phyloP scores from a whole-genome alignment of 805 yeast genomes.

The Cyberlindnera japonica region DNA sequence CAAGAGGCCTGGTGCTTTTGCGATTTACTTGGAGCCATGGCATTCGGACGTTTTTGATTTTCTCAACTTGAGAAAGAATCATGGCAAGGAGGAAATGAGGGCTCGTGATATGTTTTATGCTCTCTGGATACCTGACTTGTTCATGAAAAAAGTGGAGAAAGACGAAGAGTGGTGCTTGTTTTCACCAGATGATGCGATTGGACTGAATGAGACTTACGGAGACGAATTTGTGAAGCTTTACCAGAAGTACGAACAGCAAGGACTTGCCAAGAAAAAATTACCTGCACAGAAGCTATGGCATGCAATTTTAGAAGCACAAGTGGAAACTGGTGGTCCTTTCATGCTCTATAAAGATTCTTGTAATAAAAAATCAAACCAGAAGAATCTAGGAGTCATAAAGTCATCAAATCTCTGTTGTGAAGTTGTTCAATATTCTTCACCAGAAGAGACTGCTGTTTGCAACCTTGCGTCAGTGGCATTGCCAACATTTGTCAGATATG shows the following conservation, averaged over 20 bases:
- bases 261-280: constrained; percentile 58
- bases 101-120: constrained; percentile 94
- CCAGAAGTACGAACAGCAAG: constrained; percentile 66
- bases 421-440: constrained; percentile 85
- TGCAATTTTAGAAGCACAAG: constrained; percentile 84
- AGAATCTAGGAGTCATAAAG: constrained; percentile 88
- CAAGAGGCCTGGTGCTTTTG: constrained; percentile 97
- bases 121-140: constrained; percentile 91
- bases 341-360: constrained; percentile 92
- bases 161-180: constrained; percentile 85
- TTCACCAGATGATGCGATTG: constrained; percentile 87
- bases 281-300: constrained; percentile 92
- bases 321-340: constrained; percentile 96
- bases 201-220: constrained; percentile 78
- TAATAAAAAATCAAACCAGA: constrained; percentile 82
- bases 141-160: constrained; percentile 83
- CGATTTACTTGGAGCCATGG: constrained; percentile 95
- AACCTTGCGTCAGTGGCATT: constrained; percentile 88
- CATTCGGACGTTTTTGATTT: constrained; percentile 88
- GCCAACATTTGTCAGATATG: constrained; percentile 58
- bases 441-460: constrained; percentile 95
- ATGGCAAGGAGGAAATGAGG: constrained; percentile 90
- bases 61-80: constrained; percentile 83
- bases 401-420: constrained; percentile 95
- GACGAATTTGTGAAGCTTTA: constrained; percentile 75